phyloP scores from a whole-genome alignment of 2,329 filamentous ascomycete genomes.

The Ophiocordyceps robertsii region DNA sequence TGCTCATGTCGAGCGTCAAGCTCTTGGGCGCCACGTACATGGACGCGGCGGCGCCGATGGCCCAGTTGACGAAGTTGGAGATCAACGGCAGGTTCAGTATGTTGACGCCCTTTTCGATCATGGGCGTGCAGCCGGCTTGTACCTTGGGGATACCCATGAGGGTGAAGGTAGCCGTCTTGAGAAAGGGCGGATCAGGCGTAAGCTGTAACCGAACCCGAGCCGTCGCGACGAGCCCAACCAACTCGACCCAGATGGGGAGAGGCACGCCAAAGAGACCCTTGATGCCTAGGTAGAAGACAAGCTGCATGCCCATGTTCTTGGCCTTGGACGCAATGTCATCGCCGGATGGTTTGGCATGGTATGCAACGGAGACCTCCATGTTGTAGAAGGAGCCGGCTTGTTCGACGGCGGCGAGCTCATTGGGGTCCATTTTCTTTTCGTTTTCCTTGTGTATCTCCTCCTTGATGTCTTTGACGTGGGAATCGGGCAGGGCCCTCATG shows the following conservation, averaged over 20 bases:
- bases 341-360: conserved; percentile 69
- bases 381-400: conserved; percentile 91
- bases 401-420: conserved; percentile 79
- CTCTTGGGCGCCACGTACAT: conserved; percentile 94
- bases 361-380: conserved; percentile 78
- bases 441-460: conserved; percentile 68
- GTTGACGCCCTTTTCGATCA: conserved; percentile 84
- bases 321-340: conserved; percentile 65
- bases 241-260: conserved; percentile 75
- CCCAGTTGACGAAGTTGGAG: conserved; percentile 93
- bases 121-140: conserved; percentile 77
- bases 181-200: conserved; percentile 79
- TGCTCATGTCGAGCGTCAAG: conserved; percentile 80
- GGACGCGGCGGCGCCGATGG: conserved; percentile 71
- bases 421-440: conserved; percentile 66
- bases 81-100: conserved; percentile 85
- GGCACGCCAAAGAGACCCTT: conserved; percentile 83
- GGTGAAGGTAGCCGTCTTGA: conserved; percentile 85
- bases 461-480: conserved; percentile 69
- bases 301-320: conserved; percentile 92
- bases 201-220: conserved; percentile 72
- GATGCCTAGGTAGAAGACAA: conserved; percentile 86
- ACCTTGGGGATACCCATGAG: conserved; percentile 90
- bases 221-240: conserved; percentile 83
- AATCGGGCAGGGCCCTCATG: conserved; percentile 67